Percentiles rank a stretch among this genome's conserved stretches.
Conservation (phyloP, 495 filamentous ascomycete genomes). For the Xylaria venustula region DNA sequence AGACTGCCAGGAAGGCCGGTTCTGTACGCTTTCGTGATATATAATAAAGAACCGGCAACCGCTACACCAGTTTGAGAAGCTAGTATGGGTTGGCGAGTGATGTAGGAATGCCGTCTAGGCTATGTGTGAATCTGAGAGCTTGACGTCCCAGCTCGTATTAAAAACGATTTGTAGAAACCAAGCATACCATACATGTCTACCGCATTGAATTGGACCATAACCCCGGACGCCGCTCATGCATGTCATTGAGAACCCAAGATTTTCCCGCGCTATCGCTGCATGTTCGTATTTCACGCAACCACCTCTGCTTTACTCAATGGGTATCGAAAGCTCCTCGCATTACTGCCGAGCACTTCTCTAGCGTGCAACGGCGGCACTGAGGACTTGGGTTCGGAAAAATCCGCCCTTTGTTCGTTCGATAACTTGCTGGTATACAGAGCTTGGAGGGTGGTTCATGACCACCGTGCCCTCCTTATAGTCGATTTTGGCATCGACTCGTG, state of each 20-base stretch:
- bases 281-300: conserved; percentile 4
- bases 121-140: background rate
- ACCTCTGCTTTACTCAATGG: conserved; percentile 17
- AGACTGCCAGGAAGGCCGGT: background rate
- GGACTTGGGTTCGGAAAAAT: conserved; percentile 82
- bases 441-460: conserved; percentile 98
- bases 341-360: background rate
- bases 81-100: background rate
- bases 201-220: conserved; percentile 25
- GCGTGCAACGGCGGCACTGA: conserved; percentile 53
- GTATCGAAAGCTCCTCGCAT: conserved; percentile 19
- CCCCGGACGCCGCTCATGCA: conserved; percentile 34
- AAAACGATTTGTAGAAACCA: conserved; percentile 12
- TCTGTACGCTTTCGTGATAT: background rate
- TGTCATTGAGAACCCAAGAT: conserved; percentile 18
- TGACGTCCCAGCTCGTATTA: conserved; percentile 7
- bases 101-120: background rate
- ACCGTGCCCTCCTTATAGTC: conserved; percentile 98
- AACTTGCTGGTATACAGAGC: conserved; percentile 97
- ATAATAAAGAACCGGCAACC: background rate
- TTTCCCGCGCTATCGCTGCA: conserved; percentile 12
- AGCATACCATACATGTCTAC: conserved; percentile 28
- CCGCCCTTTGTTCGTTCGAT: conserved; percentile 95
- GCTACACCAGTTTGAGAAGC: background rate
- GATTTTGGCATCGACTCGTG: conserved; percentile 95